These are phyloP conservation scores for Claviceps fusiformis DNA, from an alignment of 2,329 filamentous ascomycete genomes.

Conservation along the genomic window DNA sequence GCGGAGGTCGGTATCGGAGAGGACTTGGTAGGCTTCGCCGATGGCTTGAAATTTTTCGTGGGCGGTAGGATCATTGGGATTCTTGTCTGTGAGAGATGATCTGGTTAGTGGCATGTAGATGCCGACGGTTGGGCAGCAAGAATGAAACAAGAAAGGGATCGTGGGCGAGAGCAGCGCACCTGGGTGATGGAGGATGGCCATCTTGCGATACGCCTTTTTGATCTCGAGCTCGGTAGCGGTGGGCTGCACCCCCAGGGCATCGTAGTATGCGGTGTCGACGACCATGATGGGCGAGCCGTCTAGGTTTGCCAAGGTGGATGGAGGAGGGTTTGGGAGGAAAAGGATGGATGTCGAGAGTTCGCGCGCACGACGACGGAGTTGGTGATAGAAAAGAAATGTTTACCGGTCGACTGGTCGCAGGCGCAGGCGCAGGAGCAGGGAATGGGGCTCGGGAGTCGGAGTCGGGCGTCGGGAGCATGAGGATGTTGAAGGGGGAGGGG, in stretches of 20 bases:
- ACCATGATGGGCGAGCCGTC: slow-evolving; percentile 47
- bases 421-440: not conserved
- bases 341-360: not conserved
- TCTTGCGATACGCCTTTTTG: slow-evolving; percentile 91
- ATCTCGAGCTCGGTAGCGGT: slow-evolving; percentile 84
- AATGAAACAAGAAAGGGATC: not conserved
- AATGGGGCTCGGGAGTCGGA: not conserved
- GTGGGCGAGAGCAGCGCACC: slow-evolving; percentile 33
- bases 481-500: not conserved
- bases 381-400: not conserved
- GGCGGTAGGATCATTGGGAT: slow-evolving; percentile 87
- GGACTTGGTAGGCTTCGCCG: slow-evolving; percentile 61
- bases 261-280: slow-evolving; percentile 79
- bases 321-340: not conserved
- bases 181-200: slow-evolving; percentile 86
- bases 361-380: not conserved
- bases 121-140: not conserved
- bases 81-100: slow-evolving; percentile 57
- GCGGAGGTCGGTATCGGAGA: slow-evolving; percentile 76
- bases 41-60: slow-evolving; percentile 91
- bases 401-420: not conserved
- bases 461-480: not conserved
- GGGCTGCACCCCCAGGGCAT: slow-evolving; percentile 70
- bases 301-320: not conserved
- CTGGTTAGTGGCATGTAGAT: not conserved